phyloP scores from a whole-genome alignment of 1,139 yeast species.

The Blastobotrys indianensis region DNA sequence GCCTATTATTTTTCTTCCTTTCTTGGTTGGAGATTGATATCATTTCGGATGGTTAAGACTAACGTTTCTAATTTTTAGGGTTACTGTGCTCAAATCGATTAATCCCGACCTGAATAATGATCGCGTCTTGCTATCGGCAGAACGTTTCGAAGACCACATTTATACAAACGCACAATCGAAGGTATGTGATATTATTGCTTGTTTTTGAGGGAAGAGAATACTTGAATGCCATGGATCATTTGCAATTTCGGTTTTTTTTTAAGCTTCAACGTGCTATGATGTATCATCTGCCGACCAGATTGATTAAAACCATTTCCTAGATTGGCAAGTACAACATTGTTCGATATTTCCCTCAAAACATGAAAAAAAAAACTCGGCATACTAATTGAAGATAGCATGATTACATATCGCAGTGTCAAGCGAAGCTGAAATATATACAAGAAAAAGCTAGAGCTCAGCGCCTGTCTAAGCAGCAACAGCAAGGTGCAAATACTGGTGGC shows the following conservation, averaged over 20 bases:
- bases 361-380: background rate
- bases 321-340: background rate
- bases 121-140: constrained; percentile 24
- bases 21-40: no score
- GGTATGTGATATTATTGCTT: constrained; percentile 19
- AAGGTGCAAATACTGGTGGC: background rate
- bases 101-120: background rate
- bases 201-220: no score
- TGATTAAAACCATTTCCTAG: background rate
- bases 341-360: background rate
- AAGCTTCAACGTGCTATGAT: no score
- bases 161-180: constrained; percentile 26
- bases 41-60: background rate
- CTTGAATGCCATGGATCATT: no score
- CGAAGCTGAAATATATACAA: constrained; percentile 22
- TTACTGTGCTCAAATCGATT: background rate
- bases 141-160: constrained; percentile 28
- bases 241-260: no score
- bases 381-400: constrained; percentile 1
- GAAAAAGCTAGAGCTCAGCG: constrained; percentile 21
- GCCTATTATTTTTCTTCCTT: no score
- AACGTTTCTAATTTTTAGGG: background rate
- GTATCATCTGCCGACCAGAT: no score
- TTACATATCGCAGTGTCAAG: constrained; percentile 15
- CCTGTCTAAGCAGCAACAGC: constrained; percentile 11